Evolutionary conservation across 306 rosid genomes (phyloP), one percentile per base, ranked within the genome.

Genomic region (Medicago ruthenica): DNA sequence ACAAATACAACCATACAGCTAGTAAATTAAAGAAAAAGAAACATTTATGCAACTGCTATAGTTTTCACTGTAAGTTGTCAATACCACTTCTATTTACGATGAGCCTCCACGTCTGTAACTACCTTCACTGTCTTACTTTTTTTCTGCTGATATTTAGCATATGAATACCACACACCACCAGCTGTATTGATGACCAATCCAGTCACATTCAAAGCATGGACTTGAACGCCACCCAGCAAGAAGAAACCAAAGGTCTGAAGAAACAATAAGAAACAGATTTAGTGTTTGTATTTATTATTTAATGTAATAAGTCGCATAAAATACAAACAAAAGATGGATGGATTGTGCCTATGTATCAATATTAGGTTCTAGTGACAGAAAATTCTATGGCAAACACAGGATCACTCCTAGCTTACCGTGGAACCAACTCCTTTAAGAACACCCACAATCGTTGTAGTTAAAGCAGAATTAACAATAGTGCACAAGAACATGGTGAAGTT

Each of bases 351-450:
- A 45, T 53, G 54, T 16, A 24, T 71, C 66, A 44, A 76, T 42
- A 55, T 34, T 54, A 17, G 39, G n/a, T 62, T 67, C 68, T 37
- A 27, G 45, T 36, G n/a, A 16, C 74, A 57, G 55, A 85, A 76
- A 72, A 59, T 41, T 78, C 36, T 44, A 77, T 55, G 14, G 48
- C 59, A 61, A 79, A 54, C 64, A 84, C 13, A 18, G 57, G 67
- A 40, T 57, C 66, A 18, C 39, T 74, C 40, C 44, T 45, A 16
- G 65, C 95, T 79, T 85, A 95, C 97, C 79, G 97, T 95, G 61
- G 99, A 92, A 63, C 92, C 99, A 81, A 95, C 99, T 7, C 99
- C 99, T 80, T 95, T 95, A 81, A 95, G 99, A 79, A 95, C 97
- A 9, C 97, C 99, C 31, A 95, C 97, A 42, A 95, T 92, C 34